Evolutionary conservation across 192 early-diverging fungal genomes (phyloP), one percentile per base, ranked within the genome.

Genomic region (Rhizophagus clarus): DNA sequence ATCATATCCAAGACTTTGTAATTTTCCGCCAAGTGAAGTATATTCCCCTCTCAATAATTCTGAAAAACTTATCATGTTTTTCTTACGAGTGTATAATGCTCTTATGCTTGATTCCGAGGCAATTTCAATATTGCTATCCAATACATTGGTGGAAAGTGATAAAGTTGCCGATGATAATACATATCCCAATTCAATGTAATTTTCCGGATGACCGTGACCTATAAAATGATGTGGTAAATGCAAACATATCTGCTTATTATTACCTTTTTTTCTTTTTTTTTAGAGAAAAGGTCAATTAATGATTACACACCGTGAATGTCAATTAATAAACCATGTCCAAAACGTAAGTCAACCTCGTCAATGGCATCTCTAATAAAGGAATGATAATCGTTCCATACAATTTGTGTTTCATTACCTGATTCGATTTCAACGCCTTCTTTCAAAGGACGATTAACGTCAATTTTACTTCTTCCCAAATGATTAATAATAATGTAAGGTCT

Each of bases 1-100:
- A 15, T 74, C 45, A 61, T 74, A 74, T 12, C 73, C 73, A 26
- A 60, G 47, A 14, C 2, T 60, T 74, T 74, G 73, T 32, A 74
- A 56, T n/a, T 45, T 34, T 40, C 73, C 73, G 12, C 73, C 73
- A 24, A 74, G 40, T 22, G 73, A 74, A 7, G 47, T 26, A 56
- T 20, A n/a, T 26, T 74, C 73, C 9, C 32, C 56, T 11, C 73
- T 34, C 17, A 74, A n/a, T 49, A 74, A 22, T 49, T 34, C 24
- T 10, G 73, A 49, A 24, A 74, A 74, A 4, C 40, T 74, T 2
- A 74, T 29, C 37, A 29, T 2, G 17, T 34, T 28, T 11, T 74
- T 20, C 12, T 26, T 74, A 40, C 73, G 73, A 56, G 37, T 4
- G 26, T 26, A 74, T 45, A 74, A 45, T 28, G 73, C 40, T 24